Base-by-base conservation (phyloP, 2,329 filamentous ascomycete species). In the Ophiostoma tasmaniense region DNA sequence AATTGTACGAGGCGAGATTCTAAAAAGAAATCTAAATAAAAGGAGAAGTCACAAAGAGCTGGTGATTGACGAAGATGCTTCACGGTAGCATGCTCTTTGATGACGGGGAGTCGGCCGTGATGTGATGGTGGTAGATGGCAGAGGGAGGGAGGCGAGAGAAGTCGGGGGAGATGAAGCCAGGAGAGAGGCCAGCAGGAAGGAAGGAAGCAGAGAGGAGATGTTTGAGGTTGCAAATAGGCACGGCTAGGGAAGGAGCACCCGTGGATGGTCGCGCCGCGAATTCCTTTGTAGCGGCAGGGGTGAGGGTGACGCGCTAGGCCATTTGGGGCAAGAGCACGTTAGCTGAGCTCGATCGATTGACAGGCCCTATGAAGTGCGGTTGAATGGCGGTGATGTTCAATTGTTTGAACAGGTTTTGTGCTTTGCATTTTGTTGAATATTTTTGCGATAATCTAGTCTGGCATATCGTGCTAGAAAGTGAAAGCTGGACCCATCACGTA, bases 181-280 rank as follows among this genome's bases (percentile, higher is more conserved):
- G 28, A 68, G 67, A 20, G 67, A 66, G 42, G 25, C 33, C 33
- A 64, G 42, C 7, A 30, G 42, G 65, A 45, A 62, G 17, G 13
- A 5, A 45, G 42, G 42, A 45, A 6, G 42, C 42, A 45, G 42
- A 61, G 37, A 55, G 42, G 39, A 50, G 35, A 25, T 50, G 64
- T 66, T 50, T 52, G 39, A 50, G 13, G 64, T 25, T 30, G 37
- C 64, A 33, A 20, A 33, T 33, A 67, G 39, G 65, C 55, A 20
- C 42, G 64, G 33, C 50, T 67, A 25, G 25, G 39, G 25, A 52
- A 55, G n/a, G 59, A 62, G 35, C 22, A 14, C 25, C 37, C 37
- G 8, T 30, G 66, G 59, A 61, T 14, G 28, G 28, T 68, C 68
- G 68, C 68, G 68, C 42, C 68, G 68, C 68, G 68, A 67, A 66